Conservation (phyloP, 257 asterid genomes). For the Ehretia macrophylla region DNA sequence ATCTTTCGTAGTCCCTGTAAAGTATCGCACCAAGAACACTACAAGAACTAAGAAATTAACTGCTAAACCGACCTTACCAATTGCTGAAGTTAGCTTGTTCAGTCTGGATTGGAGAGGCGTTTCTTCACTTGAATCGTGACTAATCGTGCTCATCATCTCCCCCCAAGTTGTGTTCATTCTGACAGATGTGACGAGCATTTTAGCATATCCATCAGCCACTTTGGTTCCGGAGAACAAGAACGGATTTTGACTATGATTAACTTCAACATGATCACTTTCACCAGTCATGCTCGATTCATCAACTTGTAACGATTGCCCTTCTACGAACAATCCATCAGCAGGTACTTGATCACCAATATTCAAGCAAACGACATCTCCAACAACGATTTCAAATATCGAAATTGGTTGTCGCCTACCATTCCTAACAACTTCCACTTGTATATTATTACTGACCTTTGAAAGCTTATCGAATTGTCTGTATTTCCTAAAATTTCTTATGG, state of each 20-base stretch:
- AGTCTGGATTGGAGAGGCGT: constrained; percentile 51
- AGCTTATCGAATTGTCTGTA: constrained; percentile 30
- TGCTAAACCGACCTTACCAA: constrained; percentile 42
- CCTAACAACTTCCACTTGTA: constrained; percentile 36
- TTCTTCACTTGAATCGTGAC: too few species aligned
- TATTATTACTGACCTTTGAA: constrained; percentile 23
- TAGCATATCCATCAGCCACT: constrained; percentile 40
- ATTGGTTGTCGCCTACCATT: constrained; percentile 25
- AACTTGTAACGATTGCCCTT: constrained; percentile 35
- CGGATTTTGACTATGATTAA: constrained; percentile 26
- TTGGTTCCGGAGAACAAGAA: constrained; percentile 39
- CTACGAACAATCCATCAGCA: constrained; percentile 40
- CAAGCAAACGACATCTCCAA: constrained; percentile 42
- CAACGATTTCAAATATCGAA: constrained; percentile 34
- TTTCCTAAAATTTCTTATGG: constrained; percentile 30
- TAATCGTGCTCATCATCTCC: too few species aligned
- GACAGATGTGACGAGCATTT: constrained; percentile 41
- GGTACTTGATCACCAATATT: constrained; percentile 51
- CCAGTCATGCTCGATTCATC: constrained; percentile 45
- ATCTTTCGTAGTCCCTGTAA: constrained; percentile 37
- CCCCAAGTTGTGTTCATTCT: constrained; percentile 51
- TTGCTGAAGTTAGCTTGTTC: constrained; percentile 36
- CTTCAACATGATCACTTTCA: constrained; percentile 32
- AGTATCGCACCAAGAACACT: constrained; percentile 37
- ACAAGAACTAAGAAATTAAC: constrained; percentile 44